phyloP scores from a whole-genome alignment of 208 protist genomes.

The Acanthamoeba lenticulata region DNA sequence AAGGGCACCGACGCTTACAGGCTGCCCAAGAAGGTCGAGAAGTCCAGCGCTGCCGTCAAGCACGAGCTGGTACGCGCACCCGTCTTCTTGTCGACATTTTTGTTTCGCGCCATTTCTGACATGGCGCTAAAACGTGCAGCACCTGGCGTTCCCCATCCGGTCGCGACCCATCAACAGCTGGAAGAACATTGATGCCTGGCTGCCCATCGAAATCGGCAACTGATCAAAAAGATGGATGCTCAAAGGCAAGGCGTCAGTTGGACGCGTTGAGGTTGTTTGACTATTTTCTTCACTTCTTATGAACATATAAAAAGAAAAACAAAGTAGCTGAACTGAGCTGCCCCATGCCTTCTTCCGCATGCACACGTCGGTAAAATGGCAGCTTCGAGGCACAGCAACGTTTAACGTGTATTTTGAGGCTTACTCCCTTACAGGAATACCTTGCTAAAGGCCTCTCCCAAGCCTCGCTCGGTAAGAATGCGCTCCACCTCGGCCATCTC shows the following conservation, averaged over 20 bases:
- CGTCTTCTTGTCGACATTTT: not conserved
- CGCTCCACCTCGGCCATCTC: not conserved
- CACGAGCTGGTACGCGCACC: slow-evolving; percentile 22
- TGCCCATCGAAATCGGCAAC: slow-evolving; percentile 46
- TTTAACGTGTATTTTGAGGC: no score
- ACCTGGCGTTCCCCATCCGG: slow-evolving; percentile 27
- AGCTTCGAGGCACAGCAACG: no score
- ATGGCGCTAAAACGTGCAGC: not conserved
- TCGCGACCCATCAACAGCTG: slow-evolving; percentile 40
- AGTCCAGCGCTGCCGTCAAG: not conserved
- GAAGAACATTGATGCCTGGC: slow-evolving; percentile 34
- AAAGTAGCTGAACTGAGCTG: no score
- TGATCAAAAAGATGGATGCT: not conserved
- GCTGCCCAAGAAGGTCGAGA: slow-evolving; percentile 56
- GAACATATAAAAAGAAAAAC: no score
- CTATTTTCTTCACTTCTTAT: no score
- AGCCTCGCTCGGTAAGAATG: not conserved
- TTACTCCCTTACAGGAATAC: not conserved
- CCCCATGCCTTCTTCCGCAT: no score
- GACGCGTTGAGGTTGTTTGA: not conserved
- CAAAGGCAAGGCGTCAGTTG: not conserved
- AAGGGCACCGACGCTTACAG: not conserved
- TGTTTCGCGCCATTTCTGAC: not conserved
- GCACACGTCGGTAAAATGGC: no score
- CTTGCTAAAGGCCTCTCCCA: not conserved